These are phyloP conservation scores for Lavandula angustifolia DNA, from an alignment of 257 asterid genomes.

Conservation along the genomic window DNA sequence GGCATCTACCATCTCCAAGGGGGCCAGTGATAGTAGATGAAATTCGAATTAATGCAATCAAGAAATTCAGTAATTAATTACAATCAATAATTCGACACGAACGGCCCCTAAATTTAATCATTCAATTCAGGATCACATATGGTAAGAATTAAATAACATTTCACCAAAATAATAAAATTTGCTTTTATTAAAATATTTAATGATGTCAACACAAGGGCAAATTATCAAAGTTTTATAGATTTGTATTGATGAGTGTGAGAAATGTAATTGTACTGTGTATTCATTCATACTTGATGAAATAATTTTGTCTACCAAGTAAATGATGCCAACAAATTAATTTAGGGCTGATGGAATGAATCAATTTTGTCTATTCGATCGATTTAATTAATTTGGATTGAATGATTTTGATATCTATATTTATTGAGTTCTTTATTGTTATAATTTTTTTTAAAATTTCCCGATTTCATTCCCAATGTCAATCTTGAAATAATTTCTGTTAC, in stretches of 20 bases:
- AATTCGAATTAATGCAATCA: conserved; percentile 37
- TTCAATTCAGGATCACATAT: conserved; percentile 36
- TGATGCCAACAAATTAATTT: conserved; percentile 14
- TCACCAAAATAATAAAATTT: conserved; percentile 27
- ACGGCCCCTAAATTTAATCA: conserved; percentile 28
- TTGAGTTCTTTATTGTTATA: not conserved
- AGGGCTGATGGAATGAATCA: conserved; percentile 13
- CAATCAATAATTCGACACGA: conserved; percentile 19
- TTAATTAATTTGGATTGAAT: conserved; percentile 1
- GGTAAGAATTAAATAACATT: conserved; percentile 37
- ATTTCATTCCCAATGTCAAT: not conserved
- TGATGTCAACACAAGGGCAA: conserved; percentile 29
- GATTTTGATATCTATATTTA: not conserved
- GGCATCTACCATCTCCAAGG: conserved; percentile 35
- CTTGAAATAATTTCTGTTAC: not conserved
- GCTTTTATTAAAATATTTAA: conserved; percentile 33
- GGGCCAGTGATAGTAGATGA: conserved; percentile 42
- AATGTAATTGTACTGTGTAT: conserved; percentile 22
- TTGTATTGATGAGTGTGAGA: conserved; percentile 37
- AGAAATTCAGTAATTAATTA: conserved; percentile 17
- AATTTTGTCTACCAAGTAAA: not conserved
- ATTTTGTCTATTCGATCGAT: not conserved
- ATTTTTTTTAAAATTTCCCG: not conserved
- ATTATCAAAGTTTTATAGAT: conserved; percentile 34
- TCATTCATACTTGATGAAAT: not conserved